Conservation (phyloP, 1,139 yeast genomes). For the Yamadazyma pseudoaaseri region DNA sequence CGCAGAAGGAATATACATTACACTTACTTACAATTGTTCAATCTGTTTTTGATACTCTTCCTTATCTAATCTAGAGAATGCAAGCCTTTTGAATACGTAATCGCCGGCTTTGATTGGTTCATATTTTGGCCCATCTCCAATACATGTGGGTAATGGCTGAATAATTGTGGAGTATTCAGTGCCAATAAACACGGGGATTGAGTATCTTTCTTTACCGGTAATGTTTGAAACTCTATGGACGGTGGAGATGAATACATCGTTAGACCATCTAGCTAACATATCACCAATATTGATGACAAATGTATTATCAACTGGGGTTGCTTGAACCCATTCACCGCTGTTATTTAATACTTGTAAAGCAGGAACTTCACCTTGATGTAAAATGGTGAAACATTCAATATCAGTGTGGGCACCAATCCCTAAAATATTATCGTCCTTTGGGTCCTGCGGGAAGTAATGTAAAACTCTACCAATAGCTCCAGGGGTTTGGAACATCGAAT, state of each 20-base stretch:
- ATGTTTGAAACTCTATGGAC: constrained; percentile 15
- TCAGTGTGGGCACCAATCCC: constrained; percentile 18
- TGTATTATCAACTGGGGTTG: constrained; percentile 13
- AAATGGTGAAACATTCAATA: constrained; percentile 16
- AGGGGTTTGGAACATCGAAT: constrained; percentile 13
- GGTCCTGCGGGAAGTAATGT: constrained; percentile 15
- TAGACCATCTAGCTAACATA: constrained; percentile 18
- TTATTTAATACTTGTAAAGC: constrained; percentile 15
- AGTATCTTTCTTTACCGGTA: constrained; percentile 16
- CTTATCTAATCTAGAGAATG: constrained; percentile 13
- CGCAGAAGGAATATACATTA: too few species aligned
- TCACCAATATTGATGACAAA: constrained; percentile 17
- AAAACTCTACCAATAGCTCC: constrained; percentile 17
- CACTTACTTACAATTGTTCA: constrained; percentile 5
- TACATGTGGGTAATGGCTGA: constrained; percentile 15
- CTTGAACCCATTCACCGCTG: constrained; percentile 15
- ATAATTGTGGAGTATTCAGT: constrained; percentile 15
- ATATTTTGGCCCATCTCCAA: constrained; percentile 14
- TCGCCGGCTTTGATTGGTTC: constrained; percentile 16
- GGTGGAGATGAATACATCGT: constrained; percentile 16
- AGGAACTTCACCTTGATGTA: constrained; percentile 15
- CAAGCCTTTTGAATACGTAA: constrained; percentile 15
- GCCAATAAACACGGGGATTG: constrained; percentile 16
- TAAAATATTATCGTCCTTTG: constrained; percentile 11
- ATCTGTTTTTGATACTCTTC: constrained; percentile 13